Evolutionary conservation across 192 early-diverging fungal genomes (phyloP), one percentile per base, ranked within the genome.

Genomic region (Backusella australiensis): DNA sequence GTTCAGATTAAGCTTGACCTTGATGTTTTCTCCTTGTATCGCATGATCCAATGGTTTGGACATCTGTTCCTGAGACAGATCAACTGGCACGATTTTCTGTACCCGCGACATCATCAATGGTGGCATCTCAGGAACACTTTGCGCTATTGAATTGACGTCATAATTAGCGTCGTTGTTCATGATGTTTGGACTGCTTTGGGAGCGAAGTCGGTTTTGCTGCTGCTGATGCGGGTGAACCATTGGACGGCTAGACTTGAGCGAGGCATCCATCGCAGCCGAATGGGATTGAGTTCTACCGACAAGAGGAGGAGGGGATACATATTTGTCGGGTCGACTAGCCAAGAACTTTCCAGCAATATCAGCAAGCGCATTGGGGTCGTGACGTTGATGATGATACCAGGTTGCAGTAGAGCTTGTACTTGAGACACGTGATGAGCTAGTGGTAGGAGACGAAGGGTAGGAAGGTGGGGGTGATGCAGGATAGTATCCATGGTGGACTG

Each of bases 1-100:
- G 26, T 93, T 90, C 82, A 93, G 97, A 77, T 96, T 95, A 53
- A 95, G 90, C 73, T 95, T 96, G 78, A 97, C 89, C 80, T 96
- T 96, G 63, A 94, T 80, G n/a, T 23, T 67, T 8, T 65, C 75
- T 34, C 72, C 32, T n/a, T n/a, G n/a, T 26, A 29, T 26, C 19
- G 17, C 17, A 35, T 26, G 34, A 69, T 49, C 70, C 38, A 35
- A 32, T 19, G 46, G 19, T n/a, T 49, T 49, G 5, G 6, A 6
- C n/a, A 49, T 17, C 19, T 73, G 34, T 29, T 67, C 34, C 39
- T 77, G 73, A 12, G 56, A 29, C 12, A 63, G 56, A 63, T 63
- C 56, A 63, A 63, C 11, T 34, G 26, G 36, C 6, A 72, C 75
- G 76, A 32, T 21, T 4, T 32, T 44, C 12, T 41, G 29, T 41